A percentile compares a stretch with the other conserved stretches of the same genome.
Conservation (phyloP, 805 yeast species). For the fission yeast (Schizosaccharomyces pombe) region ASM294v3 CU329670.1:1208501-1209000, state of each 20-base stretch:
- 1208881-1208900: constrained; percentile 42
- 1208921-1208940: constrained; percentile 20
- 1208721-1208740: constrained; percentile 63
- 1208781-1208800: constrained; percentile 62
- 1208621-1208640: constrained; percentile 37
- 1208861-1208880: constrained; percentile 34
- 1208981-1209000: constrained; percentile 11
- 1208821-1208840: constrained; percentile 91
- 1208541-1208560: constrained; percentile 72
- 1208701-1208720: constrained; percentile 66
- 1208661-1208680: constrained; percentile 64
- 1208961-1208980: constrained; percentile 10
- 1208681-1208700: constrained; percentile 44
- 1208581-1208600: constrained; percentile 57
- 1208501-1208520: constrained; percentile 64
- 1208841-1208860: constrained; percentile 55
- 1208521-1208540: constrained; percentile 89
- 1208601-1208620: constrained; percentile 91
- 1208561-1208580: constrained; percentile 39
- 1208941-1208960: constrained; percentile 20
- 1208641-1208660: constrained; percentile 65
- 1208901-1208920: constrained; percentile 31
- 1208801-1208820: constrained; percentile 91
- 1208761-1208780: constrained; percentile 24
- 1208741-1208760: constrained; percentile 92